Percentiles rank a stretch among this genome's conserved stretches.
Conservation (phyloP, 1,139 yeast species). For the Geotrichum candidum region DNA sequence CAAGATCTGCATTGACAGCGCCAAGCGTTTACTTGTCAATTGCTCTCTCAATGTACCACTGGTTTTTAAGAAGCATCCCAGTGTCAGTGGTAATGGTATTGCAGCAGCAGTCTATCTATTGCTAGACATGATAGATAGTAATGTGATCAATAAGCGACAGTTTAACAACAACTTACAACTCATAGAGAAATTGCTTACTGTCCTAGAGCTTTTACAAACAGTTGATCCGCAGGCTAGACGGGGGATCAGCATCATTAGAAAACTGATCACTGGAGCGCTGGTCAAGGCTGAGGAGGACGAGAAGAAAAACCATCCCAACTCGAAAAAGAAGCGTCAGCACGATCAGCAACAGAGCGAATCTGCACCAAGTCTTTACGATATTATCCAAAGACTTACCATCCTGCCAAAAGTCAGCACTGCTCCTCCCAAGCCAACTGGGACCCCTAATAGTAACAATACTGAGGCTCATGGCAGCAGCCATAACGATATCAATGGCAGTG, state of each 20-base stretch:
- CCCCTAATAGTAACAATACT: background rate
- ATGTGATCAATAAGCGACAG: constrained; percentile 5
- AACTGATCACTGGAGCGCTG: constrained; percentile 12
- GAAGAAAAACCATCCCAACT: background rate
- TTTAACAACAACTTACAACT: constrained; percentile 12
- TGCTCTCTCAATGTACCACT: constrained; percentile 8
- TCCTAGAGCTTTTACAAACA: constrained; percentile 12
- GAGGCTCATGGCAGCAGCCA: background rate
- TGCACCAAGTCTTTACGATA: constrained; percentile 16
- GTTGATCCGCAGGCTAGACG: constrained; percentile 17
- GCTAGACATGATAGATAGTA: constrained; percentile 15
- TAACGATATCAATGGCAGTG: background rate
- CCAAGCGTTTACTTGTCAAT: constrained; percentile 8
- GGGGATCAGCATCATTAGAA: constrained; percentile 15
- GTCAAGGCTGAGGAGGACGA: constrained; percentile 3
- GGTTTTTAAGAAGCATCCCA: constrained; percentile 18
- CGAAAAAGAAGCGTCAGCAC: constrained; percentile 3
- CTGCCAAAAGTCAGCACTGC: constrained; percentile 18
- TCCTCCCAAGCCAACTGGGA: constrained; percentile 3
- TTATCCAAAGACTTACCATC: constrained; percentile 16
- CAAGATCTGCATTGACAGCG: constrained; percentile 10
- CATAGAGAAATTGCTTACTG: constrained; percentile 13
- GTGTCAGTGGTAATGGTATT: constrained; percentile 17
- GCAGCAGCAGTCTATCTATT: constrained; percentile 18
- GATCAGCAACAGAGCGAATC: constrained; percentile 1